Conservation (phyloP, 768 basidiomycete genomes). For the Boletus vermiculosoides region DNA sequence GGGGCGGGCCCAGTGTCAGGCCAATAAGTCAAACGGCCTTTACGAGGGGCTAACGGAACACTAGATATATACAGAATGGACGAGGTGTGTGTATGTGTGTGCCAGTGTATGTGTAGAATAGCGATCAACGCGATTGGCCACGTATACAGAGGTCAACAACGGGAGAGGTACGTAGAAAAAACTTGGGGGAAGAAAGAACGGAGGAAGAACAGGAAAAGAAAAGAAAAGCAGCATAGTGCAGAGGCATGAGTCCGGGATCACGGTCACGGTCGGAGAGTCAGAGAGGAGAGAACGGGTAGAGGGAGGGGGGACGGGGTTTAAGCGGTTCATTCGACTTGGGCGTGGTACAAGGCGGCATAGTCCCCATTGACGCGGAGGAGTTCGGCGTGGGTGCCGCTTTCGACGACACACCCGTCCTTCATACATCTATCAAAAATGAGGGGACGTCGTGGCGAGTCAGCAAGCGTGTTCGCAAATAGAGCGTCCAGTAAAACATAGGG, state of each 20-base stretch:
- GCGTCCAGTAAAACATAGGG: not conserved
- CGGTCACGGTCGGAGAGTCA: not conserved
- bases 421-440: constrained; percentile 25
- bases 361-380: constrained; percentile 13
- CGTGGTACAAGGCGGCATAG: constrained; percentile 31
- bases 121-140: not conserved
- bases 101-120: not conserved
- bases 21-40: not conserved
- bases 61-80: no score
- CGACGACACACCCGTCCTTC: constrained; percentile 33
- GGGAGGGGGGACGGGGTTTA: not conserved
- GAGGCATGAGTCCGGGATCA: not conserved
- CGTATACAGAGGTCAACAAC: no score
- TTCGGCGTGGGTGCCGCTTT: constrained; percentile 30
- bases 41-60: no score
- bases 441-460: not conserved
- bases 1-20: no score
- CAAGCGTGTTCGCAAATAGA: not conserved
- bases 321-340: constrained; percentile 9
- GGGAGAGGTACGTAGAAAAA: not conserved
- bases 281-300: no score
- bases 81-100: not conserved
- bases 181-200: no score
- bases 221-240: not conserved
- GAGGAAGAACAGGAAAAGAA: not conserved